Base-by-base conservation (phyloP, 2,329 filamentous ascomycete species). In the Penicillium frequentans region DNA sequence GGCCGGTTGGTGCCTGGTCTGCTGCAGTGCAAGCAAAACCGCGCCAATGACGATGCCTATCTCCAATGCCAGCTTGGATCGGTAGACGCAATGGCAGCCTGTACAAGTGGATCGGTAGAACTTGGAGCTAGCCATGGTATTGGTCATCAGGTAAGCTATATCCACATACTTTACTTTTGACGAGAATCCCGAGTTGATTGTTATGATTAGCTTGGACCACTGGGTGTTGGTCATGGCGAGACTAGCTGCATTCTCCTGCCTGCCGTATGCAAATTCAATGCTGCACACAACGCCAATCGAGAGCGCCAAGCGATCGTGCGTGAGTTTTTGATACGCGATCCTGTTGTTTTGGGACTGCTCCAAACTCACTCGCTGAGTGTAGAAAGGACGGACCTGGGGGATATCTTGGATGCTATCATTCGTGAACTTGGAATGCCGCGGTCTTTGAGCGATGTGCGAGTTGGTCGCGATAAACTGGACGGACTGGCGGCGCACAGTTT, bases 151-250 rank as follows among this genome's bases (percentile, higher is more conserved):
- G 57, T 82, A 50, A 73, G 49, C 54, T 5, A 7, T 70, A 31
- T 29, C 5, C 5, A 16, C 13, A 23, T 5, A 1, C 5, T 11
- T 23, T 19, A n/a, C 4, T 8, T 14, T 42, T 31, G n/a, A 46
- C 23, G 8, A 43, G 48, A 44, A 46, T 2, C 3, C 10, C 4
- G 42, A 53, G 44, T 16, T 46, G 50, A 58, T 31, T 26, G 5
- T 10, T 26, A 39, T 6, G 6, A 6, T 23, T 42, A 78, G 68
- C 73, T 84, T 0, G 81, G 81, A 0, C 83, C 83, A 0, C 67
- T 83, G 3, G 84, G 84, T 0, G 84, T 86, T 2, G 80, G 81
- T 0, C 84, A 87, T 64, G 84, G 84, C 11, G 83, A 85, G 68
- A 87, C 84, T 27, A 84, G 81, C 62, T 87, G 80, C 65, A 79